Base-by-base conservation (phyloP, 192 early-diverging fungal genomes). In the Kappamyces sp. region DNA sequence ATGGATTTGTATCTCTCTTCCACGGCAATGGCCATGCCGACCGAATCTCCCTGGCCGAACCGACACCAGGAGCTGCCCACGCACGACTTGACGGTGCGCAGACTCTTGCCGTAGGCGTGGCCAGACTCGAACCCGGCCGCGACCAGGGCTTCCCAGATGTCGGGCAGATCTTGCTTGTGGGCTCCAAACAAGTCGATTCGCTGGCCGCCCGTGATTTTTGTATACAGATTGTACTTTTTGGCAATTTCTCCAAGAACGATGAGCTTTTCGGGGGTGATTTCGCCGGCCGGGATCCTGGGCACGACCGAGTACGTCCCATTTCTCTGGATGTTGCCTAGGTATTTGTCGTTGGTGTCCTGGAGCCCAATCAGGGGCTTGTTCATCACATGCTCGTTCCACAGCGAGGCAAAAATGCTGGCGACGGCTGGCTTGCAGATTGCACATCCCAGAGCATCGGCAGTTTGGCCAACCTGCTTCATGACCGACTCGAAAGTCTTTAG, bases 301-400 rank as follows among this genome's bases (percentile, higher is more conserved):
- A 86, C 71, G 7, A 86, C 81, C 9, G 75, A 79, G 60, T 78
- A 86, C 15, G 69, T 67, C n/a, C 84, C 85, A 45, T 76, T 81
- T 37, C 84, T 77, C 65, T 86, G 84, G 50, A 86, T 86, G 59
- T 86, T 86, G 50, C 81, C 84, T 30, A 86, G 60, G 63, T 72
- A 87, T 5, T 76, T 67, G 66, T 86, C 84, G 61, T 87, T 86
- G 4, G 84, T 86, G 60, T 86, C 84, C 64, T 87, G 84, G 9
- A 83, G 50, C 4, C 67, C 15, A n/a, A 66, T 59, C 39, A 65
- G 61, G 4, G 55, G 35, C 37, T 66, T 62, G 33, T 85, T 75
- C 47, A 86, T 52, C 29, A 86, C 69, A 47, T 86, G 83, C 30
- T 85, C 83, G 39, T 88, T 86, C 54, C 66, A 86, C 7, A 86